phyloP scores from a whole-genome alignment of 352 stramenopile species.

The Pythium coloratum region DNA sequence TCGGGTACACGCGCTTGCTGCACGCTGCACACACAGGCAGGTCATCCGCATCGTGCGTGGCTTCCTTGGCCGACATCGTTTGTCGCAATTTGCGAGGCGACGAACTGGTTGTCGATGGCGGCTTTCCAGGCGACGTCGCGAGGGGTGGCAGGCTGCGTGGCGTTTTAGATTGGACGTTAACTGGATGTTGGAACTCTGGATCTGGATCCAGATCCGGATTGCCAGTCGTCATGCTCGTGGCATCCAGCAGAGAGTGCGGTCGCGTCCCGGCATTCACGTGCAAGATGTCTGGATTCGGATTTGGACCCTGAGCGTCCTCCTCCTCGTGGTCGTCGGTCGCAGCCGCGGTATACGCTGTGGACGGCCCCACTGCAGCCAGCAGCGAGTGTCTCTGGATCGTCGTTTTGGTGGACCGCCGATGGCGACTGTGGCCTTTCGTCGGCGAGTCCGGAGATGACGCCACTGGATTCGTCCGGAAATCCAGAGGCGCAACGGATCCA shows the following conservation, averaged over 20 bases:
- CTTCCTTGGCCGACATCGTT: neutral
- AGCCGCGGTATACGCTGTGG: neutral
- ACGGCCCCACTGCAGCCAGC: neutral
- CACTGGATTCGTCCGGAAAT: neutral
- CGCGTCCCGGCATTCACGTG: neutral
- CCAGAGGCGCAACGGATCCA: neutral
- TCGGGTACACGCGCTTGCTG: slow-evolving; percentile 7
- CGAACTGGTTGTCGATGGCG: neutral
- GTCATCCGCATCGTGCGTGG: neutral
- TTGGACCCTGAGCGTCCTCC: neutral
- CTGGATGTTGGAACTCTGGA: neutral
- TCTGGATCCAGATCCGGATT: neutral
- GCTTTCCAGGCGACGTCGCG: neutral
- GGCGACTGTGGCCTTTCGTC: neutral
- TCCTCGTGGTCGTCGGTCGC: neutral
- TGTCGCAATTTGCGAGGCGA: neutral
- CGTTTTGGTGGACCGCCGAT: neutral
- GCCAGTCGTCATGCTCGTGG: neutral
- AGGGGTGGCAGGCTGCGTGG: neutral
- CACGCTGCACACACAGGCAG: slow-evolving; percentile 12
- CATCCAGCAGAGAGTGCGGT: neutral
- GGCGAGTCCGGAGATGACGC: neutral
- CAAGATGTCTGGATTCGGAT: neutral
- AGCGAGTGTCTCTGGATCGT: neutral
- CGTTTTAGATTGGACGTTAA: neutral